A percentile compares a stretch with the other conserved stretches of the same genome.
phyloP scores from a whole-genome alignment of 108 stramenopile genomes.

The Nitzschia sp. region DNA sequence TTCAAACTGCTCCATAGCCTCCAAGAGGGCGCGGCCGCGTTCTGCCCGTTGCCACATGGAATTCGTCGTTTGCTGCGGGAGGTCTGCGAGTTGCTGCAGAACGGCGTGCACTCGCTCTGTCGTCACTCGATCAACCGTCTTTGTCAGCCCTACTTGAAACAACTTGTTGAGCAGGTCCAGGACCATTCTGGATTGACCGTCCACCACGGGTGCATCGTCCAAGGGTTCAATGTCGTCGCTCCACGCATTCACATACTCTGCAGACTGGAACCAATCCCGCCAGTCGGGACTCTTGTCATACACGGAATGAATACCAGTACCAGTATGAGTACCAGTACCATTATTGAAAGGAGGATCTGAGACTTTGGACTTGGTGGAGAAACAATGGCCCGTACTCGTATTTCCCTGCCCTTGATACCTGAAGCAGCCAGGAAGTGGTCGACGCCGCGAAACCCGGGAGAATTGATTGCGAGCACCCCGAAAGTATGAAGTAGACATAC shows the following conservation, averaged over 20 bases:
- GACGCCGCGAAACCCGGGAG: no score
- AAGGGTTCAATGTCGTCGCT: constrained; percentile 16
- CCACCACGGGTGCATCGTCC: constrained; percentile 2
- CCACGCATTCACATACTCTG: constrained; percentile 19
- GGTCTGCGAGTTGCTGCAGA: constrained; percentile 9
- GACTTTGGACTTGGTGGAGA: neutral
- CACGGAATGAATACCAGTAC: neutral
- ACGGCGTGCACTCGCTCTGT: constrained; percentile 23
- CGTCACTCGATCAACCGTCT: constrained; percentile 28
- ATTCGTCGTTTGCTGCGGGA: neutral
- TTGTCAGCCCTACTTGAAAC: constrained; percentile 24
- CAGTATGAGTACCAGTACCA: no score
- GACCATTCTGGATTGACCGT: constrained; percentile 23
- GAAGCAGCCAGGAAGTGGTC: no score
- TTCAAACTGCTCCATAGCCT: constrained; percentile 27
- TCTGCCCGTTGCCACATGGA: constrained; percentile 33
- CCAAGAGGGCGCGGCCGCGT: constrained; percentile 24
- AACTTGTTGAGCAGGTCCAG: constrained; percentile 22
- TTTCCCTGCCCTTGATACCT: no score
- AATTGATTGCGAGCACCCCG: no score
- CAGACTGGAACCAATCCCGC: constrained; percentile 4
- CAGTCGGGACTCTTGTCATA: neutral
- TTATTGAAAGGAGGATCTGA: neutral
- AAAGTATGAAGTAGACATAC: no score
- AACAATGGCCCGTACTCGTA: neutral